A percentile compares a stretch with the other conserved stretches of the same genome.
These are phyloP conservation scores for Aaosphaeria pasadenensis DNA, from an alignment of 2,329 filamentous ascomycete genomes.

Conservation along the genomic window DNA sequence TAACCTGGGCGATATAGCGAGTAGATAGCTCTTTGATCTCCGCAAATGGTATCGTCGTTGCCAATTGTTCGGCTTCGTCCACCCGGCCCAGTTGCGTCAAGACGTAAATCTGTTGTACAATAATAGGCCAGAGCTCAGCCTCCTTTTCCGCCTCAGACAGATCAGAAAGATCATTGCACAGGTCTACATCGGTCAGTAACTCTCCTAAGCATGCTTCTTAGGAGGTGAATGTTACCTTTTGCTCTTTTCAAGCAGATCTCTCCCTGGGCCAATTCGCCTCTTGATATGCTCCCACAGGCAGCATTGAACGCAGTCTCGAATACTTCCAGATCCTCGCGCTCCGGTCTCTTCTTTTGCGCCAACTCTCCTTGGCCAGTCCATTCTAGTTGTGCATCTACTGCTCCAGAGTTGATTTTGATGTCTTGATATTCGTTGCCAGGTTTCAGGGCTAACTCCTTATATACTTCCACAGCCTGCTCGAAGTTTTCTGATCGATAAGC, in stretches of 20 bases:
- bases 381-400: slow-evolving; percentile 68
- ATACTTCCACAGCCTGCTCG: slow-evolving; percentile 61
- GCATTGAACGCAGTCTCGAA: slow-evolving; percentile 83
- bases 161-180: slow-evolving; percentile 73
- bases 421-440: slow-evolving; percentile 65
- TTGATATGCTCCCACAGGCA: slow-evolving; percentile 69
- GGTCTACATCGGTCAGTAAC: slow-evolving; percentile 38
- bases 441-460: slow-evolving; percentile 55
- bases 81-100: slow-evolving; percentile 63
- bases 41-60: slow-evolving; percentile 58
- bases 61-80: slow-evolving; percentile 63
- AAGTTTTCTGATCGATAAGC: slow-evolving; percentile 76
- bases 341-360: slow-evolving; percentile 54
- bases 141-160: slow-evolving; percentile 71
- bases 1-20: slow-evolving; percentile 64
- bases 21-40: slow-evolving; percentile 68
- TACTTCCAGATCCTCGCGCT: slow-evolving; percentile 63
- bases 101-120: slow-evolving; percentile 73
- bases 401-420: slow-evolving; percentile 71
- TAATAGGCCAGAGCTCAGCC: slow-evolving; percentile 70
- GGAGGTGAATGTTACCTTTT: slow-evolving; percentile 40
- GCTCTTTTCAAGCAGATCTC: slow-evolving; percentile 67
- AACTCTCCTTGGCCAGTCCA: slow-evolving; percentile 61
- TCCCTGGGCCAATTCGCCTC: slow-evolving; percentile 63
- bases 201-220: background rate